Evolutionary conservation across 345 rosid species (phyloP), one percentile per base, ranked within the genome.

Genomic region (Aethionema arabicum): DNA sequence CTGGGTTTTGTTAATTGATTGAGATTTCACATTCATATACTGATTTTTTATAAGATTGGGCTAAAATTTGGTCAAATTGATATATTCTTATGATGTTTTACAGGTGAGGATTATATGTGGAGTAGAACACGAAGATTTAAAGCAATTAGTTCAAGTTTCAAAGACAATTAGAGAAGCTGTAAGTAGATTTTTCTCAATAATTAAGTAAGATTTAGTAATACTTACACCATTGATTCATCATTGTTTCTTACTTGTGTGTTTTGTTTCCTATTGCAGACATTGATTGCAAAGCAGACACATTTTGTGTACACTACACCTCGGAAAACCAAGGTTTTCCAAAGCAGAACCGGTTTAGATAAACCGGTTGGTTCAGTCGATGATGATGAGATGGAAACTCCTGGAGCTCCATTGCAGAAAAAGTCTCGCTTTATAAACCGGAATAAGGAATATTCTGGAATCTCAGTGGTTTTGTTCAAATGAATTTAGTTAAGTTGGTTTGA

Each of bases 121-220:
- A 4, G 96, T 86, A 16, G 81, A 83, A 46, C 95, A 88, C 52
- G 82, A 78, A 32, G 98, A 92, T 62, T 72, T 92, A 81, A 83
- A 87, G 73, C 90, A 74, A 63, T 83, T 92, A 47, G 64, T 71
- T 37, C 75, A 57, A 10, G 95, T 92, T 39, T 92, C 96, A 3
- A 85, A 79, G 74, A 50, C 83, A 8, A 70, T 83, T 46, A 78
- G 79, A 73, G 86, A 86, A 73, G 87, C 89, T 67, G 96, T 91
- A 67, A 85, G 95, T 76, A 37, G 35, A 32, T 11, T 7, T 9
- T 2, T 49, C 40, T 0, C 3, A 2, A 55, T 27, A 42, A 5
- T 32, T 21, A 21, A 0, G 11, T 37, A 38, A 15, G 9, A 16
- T 12, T 40, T 15, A 10, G 27, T 56, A 6, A 40, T 37, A n/a